Conservation (phyloP, 441 rosid species). For the Dalechampia spathulata region DNA sequence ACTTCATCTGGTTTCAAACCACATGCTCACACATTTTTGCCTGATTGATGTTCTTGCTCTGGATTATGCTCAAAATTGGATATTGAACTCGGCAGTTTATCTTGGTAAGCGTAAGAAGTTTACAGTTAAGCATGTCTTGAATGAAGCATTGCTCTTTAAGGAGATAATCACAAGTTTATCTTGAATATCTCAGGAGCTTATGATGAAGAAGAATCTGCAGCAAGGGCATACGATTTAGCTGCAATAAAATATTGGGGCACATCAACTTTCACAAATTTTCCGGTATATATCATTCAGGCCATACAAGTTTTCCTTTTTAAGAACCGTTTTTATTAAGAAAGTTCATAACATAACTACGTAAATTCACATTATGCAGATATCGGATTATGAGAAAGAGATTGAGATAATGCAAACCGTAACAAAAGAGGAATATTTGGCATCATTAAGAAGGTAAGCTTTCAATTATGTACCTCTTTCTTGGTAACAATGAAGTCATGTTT, state of each 20-base stretch:
- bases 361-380: constrained; percentile 30
- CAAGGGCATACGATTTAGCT: constrained; percentile 61
- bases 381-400: constrained; percentile 49
- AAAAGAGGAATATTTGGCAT: constrained; percentile 50
- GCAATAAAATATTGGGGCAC: constrained; percentile 61
- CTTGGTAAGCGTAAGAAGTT: constrained; percentile 49
- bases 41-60: constrained; percentile 1
- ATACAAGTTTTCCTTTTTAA: too few species aligned
- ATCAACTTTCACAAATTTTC: constrained; percentile 54
- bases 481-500: background rate
- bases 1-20: too few species aligned
- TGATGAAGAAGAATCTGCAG: constrained; percentile 68
- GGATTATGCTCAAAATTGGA: constrained; percentile 13
- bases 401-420: constrained; percentile 41
- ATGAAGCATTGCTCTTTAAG: too few species aligned
- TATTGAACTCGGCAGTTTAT: constrained; percentile 35
- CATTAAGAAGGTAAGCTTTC: constrained; percentile 44
- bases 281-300: too few species aligned
- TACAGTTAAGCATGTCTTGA: too few species aligned
- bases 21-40: too few species aligned
- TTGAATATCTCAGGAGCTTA: constrained; percentile 41
- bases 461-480: background rate
- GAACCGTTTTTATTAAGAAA: too few species aligned
- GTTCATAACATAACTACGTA: too few species aligned
- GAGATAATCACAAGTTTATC: background rate